These are phyloP conservation scores for Curvularia hawaiiensis DNA, from an alignment of 2,329 filamentous ascomycete genomes.

Conservation along the genomic window DNA sequence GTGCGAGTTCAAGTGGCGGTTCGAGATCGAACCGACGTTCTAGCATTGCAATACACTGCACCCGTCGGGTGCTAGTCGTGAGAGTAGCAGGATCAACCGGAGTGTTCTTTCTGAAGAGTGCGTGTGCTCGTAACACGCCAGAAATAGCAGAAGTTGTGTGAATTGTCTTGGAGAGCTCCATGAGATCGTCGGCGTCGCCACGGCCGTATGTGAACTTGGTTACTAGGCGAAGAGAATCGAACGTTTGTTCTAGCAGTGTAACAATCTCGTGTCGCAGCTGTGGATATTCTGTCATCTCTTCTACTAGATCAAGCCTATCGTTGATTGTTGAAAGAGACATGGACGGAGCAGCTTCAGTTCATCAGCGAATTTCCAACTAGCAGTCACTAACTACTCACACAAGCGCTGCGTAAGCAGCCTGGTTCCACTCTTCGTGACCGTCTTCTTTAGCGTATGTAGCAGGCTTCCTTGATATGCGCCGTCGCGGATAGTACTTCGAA, in stretches of 20 bases:
- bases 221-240: constrained; percentile 86
- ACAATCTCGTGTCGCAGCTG: constrained; percentile 73
- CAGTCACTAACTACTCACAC: constrained; percentile 54
- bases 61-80: constrained; percentile 20
- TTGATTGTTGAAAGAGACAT: constrained; percentile 83
- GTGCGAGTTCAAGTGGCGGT: constrained; percentile 70
- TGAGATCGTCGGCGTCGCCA: constrained; percentile 89
- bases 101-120: constrained; percentile 24
- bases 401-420: constrained; percentile 83
- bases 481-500: constrained; percentile 84
- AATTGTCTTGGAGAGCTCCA: constrained; percentile 83
- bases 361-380: constrained; percentile 3
- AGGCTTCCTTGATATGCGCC: constrained; percentile 80
- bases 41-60: constrained; percentile 50
- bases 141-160: constrained; percentile 72
- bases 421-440: constrained; percentile 89
- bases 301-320: constrained; percentile 79
- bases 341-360: constrained; percentile 71
- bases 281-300: constrained; percentile 70
- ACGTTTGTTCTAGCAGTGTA: constrained; percentile 71
- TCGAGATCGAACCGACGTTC: constrained; percentile 67
- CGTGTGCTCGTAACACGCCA: constrained; percentile 33
- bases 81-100: constrained; percentile 11
- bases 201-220: constrained; percentile 93
- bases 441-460: constrained; percentile 85